A percentile compares a stretch with the other conserved stretches of the same genome.
phyloP scores from a whole-genome alignment of 257 asterid genomes.

The Mitragyna speciosa region DNA sequence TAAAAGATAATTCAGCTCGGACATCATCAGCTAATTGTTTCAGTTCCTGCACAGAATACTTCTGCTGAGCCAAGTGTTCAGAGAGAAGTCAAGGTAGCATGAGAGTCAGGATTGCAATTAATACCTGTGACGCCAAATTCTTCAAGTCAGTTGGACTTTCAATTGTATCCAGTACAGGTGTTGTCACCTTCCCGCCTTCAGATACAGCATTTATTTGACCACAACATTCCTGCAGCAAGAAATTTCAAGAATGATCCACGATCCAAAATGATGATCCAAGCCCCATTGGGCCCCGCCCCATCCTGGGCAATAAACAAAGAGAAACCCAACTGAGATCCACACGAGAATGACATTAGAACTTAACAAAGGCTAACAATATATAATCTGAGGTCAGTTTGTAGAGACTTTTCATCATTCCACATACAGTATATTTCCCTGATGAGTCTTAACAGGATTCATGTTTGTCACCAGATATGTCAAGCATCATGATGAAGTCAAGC shows the following conservation, averaged over 20 bases:
- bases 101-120: conserved; percentile 8
- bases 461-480: too few species aligned
- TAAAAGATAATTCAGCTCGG: conserved; percentile 57
- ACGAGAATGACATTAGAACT: background rate
- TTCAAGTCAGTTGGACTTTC: conserved; percentile 74
- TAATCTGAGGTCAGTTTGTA: background rate
- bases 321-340: background rate
- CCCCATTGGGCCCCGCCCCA: background rate
- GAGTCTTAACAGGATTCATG: background rate
- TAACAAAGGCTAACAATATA: background rate
- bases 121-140: conserved; percentile 68
- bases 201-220: conserved; percentile 38
- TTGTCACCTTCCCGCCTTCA: conserved; percentile 46
- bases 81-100: conserved; percentile 14
- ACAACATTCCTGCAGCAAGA: conserved; percentile 44
- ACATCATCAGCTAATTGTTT: conserved; percentile 79
- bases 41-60: conserved; percentile 61
- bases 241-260: conserved; percentile 8
- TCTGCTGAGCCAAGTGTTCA: conserved; percentile 19
- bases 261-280: background rate
- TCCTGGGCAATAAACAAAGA: background rate
- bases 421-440: background rate
- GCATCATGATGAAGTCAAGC: background rate
- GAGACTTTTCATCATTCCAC: background rate
- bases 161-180: conserved; percentile 74